Base-by-base conservation (phyloP, 2,329 filamentous ascomycete genomes). In the Scolecobasidium constrictum region DNA sequence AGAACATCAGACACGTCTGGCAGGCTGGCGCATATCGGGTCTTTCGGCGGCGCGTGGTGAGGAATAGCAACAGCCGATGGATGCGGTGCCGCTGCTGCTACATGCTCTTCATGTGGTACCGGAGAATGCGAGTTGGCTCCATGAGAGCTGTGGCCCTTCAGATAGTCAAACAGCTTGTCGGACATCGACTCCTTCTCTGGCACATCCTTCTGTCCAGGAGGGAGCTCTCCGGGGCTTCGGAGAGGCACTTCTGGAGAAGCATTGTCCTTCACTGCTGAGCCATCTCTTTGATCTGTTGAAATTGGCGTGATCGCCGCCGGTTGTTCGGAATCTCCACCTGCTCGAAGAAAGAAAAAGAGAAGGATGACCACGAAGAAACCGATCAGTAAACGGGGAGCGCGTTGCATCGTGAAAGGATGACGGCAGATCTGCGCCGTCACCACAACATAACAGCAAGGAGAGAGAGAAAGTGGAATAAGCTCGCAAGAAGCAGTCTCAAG, bases 111-210 rank as follows among this genome's bases (percentile, higher is more conserved):
- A 34, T 44, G 42, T 18, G 42, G 42, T 12, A 44, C 22, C 18
- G 36, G 34, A 17, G 42, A 38, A n/a, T 42, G 40, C 5, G 17
- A 35, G 19, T 36, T 34, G 12, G 18, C 9, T 6, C 31, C 40
- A 13, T 42, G 40, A 23, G 40, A 42, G 21, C 23, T 38, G 35
- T 44, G 42, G 4, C 43, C 43, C 28, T 44, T 41, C 13, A 45
- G 6, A 19, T 45, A 45, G 4, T 45, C 28, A 22, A 44, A 36
- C 6, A 45, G 36, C 19, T 35, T 40, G 19, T 45, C 43, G 2
- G 37, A 40, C 26, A 45, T 16, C 12, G 23, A 19, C 15, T 38
- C 42, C 15, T 44, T 33, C 35, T 44, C 36, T 18, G 26, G 28
- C 17, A 33, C 28, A 12, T 37, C 39, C 9, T 11, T n/a, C 23